Evolutionary conservation across 2,329 filamentous ascomycete genomes (phyloP), one percentile per base, ranked within the genome.

Genomic region (Penicillium janthinellum): DNA sequence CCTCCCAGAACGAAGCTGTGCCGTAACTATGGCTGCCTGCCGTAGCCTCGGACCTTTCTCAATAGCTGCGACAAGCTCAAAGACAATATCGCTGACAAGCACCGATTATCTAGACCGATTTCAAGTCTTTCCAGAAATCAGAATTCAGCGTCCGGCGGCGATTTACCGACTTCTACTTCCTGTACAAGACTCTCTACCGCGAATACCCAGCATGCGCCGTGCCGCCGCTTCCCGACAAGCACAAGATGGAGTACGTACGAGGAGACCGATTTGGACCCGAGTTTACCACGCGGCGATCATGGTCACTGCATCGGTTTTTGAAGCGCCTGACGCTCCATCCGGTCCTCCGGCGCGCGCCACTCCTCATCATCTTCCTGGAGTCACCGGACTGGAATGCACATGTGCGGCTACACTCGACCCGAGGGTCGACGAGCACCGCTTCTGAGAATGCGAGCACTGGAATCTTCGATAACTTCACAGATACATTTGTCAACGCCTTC

Each of bases 171-270:
- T 99, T 99, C 74, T 89, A 96, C 68, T 99, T 96, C 75, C 87
- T 99, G 63, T 97, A 91, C 81, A 97, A 96, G 78, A 89, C 91
- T 35, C 87, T 99, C 54, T 88, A 84, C 64, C 88, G 88, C 73
- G 93, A 97, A 75, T 98, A 92, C 71, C 91, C 92, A 60, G 91
- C 92, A 79, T 91, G 90, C 77, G 95, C 95, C 50, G 91, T 99
- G 3, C 95, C 95, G 34, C 95, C 95, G 49, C 83, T 99, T 56
- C 95, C 95, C 55, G 95, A 98, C 79, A 99, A 98, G 83, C 94
- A 98, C 82, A 96, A 96, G 79, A 96, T 99, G 91, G 92, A 96
- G 73, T 98, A 98, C 73, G 95, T 98, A 54, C 90, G 93, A 38
- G 95, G 95, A 68, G 94, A 98, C 80, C 90, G 95, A 64, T 99